Evolutionary conservation across 106 monocot species (phyloP).

Genomic region (Alisma plantagoaquatica): DNA sequence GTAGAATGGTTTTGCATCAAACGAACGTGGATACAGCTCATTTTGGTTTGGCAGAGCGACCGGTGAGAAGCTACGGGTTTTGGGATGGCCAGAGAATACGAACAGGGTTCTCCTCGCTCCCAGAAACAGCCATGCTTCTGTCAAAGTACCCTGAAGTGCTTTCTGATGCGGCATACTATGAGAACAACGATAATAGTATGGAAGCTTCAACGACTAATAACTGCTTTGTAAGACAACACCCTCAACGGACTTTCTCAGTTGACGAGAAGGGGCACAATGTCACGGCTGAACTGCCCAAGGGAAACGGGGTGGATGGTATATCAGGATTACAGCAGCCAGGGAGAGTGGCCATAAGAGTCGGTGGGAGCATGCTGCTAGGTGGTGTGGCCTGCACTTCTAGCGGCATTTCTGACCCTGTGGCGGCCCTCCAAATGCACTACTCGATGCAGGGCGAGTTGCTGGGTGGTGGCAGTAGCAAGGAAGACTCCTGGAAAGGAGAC

Average conservation of each 20-base stretch:
- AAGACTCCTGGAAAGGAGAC: slow-evolving; percentile 40
- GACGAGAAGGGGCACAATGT: slow-evolving; percentile 16
- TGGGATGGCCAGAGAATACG: slow-evolving; percentile 48
- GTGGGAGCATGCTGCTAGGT: slow-evolving; percentile 15
- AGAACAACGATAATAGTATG: slow-evolving; percentile 25
- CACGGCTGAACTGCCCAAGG: slow-evolving; percentile 23
- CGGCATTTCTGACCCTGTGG: slow-evolving; percentile 49
- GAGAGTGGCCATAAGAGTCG: slow-evolving; percentile 11
- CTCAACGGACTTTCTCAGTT: slow-evolving; percentile 10
- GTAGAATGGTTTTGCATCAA: neutral
- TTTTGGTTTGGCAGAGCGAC: slow-evolving; percentile 15
- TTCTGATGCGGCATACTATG: slow-evolving; percentile 24
- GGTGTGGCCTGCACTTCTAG: slow-evolving; percentile 15
- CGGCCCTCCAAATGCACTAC: slow-evolving; percentile 55
- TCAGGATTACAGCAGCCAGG: slow-evolving; percentile 42
- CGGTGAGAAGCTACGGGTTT: slow-evolving; percentile 35
- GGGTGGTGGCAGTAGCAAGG: slow-evolving; percentile 20
- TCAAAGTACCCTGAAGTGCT: slow-evolving; percentile 32
- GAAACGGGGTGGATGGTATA: slow-evolving; percentile 24
- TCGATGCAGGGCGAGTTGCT: slow-evolving; percentile 21
- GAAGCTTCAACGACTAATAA: neutral
- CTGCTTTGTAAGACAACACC: slow-evolving; percentile 13
- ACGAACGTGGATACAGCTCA: slow-evolving; percentile 8
- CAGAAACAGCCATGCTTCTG: slow-evolving; percentile 34
- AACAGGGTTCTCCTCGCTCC: slow-evolving; percentile 39